phyloP scores from a whole-genome alignment of 305 asterid genomes.

The Rubia tinctorum region DNA sequence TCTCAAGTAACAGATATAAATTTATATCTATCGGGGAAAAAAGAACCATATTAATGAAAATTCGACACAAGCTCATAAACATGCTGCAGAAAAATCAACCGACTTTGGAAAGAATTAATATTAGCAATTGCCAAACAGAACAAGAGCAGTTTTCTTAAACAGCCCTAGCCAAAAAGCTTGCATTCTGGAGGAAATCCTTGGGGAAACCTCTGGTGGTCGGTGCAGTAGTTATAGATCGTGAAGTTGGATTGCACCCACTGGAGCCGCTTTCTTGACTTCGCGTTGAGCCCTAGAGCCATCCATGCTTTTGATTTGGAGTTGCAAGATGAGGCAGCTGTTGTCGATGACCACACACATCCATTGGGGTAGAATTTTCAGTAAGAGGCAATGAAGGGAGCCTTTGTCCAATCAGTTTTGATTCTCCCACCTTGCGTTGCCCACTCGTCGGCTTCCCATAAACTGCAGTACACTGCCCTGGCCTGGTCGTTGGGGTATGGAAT shows the following conservation, averaged over 20 bases:
- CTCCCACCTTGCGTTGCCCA: slow-evolving; percentile 48
- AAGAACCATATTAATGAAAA: no score
- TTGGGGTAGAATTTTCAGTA: slow-evolving; percentile 27
- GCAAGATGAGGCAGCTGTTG: not conserved
- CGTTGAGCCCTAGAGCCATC: slow-evolving; percentile 33
- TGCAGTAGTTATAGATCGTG: slow-evolving; percentile 43
- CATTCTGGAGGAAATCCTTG: slow-evolving; percentile 40
- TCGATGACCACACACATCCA: slow-evolving; percentile 11
- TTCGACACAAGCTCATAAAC: no score
- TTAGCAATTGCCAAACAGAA: not conserved
- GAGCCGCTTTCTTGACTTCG: slow-evolving; percentile 28
- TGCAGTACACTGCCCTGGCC: slow-evolving; percentile 32
- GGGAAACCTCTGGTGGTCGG: slow-evolving; percentile 33
- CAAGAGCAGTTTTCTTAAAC: not conserved
- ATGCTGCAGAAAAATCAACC: no score
- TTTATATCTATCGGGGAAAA: no score
- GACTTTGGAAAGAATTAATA: not conserved
- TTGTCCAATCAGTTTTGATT: slow-evolving; percentile 27
- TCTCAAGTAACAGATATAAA: no score
- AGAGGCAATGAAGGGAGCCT: slow-evolving; percentile 34
- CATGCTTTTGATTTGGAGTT: slow-evolving; percentile 20
- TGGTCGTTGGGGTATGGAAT: slow-evolving; percentile 34
- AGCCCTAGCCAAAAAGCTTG: slow-evolving; percentile 18
- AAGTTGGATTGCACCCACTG: slow-evolving; percentile 38
- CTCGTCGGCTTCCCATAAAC: no score